These are phyloP conservation scores for Phytophthora melonis DNA, from an alignment of 352 stramenopile genomes.

Conservation along the genomic window DNA sequence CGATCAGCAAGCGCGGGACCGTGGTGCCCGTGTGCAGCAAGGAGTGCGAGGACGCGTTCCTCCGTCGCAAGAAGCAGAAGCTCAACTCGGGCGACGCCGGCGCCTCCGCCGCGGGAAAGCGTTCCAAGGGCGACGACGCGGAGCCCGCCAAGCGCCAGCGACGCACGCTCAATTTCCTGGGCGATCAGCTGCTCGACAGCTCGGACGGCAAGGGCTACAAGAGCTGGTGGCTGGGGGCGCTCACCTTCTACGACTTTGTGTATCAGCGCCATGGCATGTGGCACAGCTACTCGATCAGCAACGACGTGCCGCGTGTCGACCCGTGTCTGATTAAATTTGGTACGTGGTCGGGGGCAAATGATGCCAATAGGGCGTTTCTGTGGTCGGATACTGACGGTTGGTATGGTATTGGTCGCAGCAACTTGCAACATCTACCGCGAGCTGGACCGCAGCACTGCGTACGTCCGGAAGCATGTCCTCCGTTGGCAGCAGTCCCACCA, in stretches of 20 bases:
- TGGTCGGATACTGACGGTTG: conserved; percentile 6
- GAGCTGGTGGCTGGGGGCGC: conserved; percentile 85
- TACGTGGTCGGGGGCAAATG: conserved; percentile 33
- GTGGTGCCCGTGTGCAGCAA: conserved; percentile 76
- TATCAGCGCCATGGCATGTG: conserved; percentile 90
- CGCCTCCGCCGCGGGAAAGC: conserved; percentile 28
- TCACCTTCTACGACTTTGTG: conserved; percentile 88
- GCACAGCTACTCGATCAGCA: conserved; percentile 85
- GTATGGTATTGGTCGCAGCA: conserved; percentile 38
- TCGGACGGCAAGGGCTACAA: conserved; percentile 83
- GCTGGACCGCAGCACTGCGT: conserved; percentile 83
- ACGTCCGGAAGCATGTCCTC: conserved; percentile 82
- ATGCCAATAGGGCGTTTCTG: neutral
- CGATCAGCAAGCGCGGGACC: conserved; percentile 62
- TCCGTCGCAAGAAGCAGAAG: conserved; percentile 53
- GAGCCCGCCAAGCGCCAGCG: conserved; percentile 56
- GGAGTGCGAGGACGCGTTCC: conserved; percentile 68
- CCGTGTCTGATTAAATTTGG: conserved; percentile 77
- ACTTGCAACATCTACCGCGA: conserved; percentile 89
- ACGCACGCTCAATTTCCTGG: conserved; percentile 76
- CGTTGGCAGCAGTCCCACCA: conserved; percentile 82
- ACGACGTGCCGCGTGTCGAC: conserved; percentile 76
- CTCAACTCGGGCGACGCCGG: conserved; percentile 19
- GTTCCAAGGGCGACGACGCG: conserved; percentile 41
- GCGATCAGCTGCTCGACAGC: conserved; percentile 77